These are phyloP conservation scores for Hymenoscyphus fraxineus DNA, from an alignment of 2,329 filamentous ascomycete species.

Conservation along the genomic window DNA sequence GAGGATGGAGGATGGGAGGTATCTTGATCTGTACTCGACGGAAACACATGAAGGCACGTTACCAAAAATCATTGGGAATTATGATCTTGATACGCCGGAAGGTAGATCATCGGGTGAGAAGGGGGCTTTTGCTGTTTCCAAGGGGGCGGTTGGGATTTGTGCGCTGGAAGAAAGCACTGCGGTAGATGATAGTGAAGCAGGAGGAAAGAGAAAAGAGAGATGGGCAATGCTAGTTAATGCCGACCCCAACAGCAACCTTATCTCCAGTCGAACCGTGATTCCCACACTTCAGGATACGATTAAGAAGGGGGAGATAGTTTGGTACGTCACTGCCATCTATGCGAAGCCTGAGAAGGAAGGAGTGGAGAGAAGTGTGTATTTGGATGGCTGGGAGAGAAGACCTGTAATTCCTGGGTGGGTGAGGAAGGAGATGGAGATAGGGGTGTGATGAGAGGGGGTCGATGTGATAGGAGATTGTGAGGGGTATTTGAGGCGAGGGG, in stretches of 20 bases:
- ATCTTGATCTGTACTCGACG: slow-evolving; percentile 48
- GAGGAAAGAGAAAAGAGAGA: slow-evolving; percentile 29
- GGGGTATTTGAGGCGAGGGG: too few species aligned
- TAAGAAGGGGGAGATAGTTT: slow-evolving; percentile 52
- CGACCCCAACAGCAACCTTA: slow-evolving; percentile 74
- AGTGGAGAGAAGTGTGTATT: slow-evolving; percentile 50
- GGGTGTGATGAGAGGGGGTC: too few species aligned
- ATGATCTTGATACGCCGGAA: slow-evolving; percentile 52
- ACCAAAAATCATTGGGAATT: slow-evolving; percentile 57
- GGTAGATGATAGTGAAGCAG: too few species aligned
- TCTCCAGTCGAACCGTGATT: slow-evolving; percentile 68
- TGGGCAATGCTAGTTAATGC: slow-evolving; percentile 65
- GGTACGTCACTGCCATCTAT: slow-evolving; percentile 70
- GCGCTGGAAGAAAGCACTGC: slow-evolving; percentile 38
- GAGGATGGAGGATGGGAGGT: slow-evolving; percentile 45
- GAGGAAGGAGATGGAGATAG: slow-evolving; percentile 30
- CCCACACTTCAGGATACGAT: slow-evolving; percentile 65
- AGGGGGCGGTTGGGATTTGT: slow-evolving; percentile 55
- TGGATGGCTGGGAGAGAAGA: slow-evolving; percentile 56
- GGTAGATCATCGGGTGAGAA: slow-evolving; percentile 48
- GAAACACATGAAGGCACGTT: slow-evolving; percentile 47
- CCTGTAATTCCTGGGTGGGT: slow-evolving; percentile 61
- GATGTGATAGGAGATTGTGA: too few species aligned
- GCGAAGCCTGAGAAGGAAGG: slow-evolving; percentile 58
- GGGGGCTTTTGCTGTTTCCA: slow-evolving; percentile 54